Base-by-base conservation (phyloP, 345 rosid genomes). In the Salix arbutifolia region DNA sequence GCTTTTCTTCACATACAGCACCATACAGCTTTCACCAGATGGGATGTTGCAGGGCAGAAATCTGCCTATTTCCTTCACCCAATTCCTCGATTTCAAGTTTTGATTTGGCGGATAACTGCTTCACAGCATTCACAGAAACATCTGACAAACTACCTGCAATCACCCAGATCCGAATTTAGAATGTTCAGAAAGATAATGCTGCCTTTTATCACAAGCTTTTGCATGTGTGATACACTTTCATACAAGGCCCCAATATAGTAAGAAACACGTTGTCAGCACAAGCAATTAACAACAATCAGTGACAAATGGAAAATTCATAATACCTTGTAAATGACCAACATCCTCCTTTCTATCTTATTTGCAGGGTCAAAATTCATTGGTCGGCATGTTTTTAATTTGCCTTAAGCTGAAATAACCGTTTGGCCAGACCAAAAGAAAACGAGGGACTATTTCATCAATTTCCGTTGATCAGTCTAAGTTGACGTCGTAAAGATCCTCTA, bases 251-350 rank as follows among this genome's bases (percentile, higher is more conserved):
- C 26, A n/a, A 18, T 3, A 48, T 6, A 56, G 28, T 13, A 31
- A 23, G 48, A n/a, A 37, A 21, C 61, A 65, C 2, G 21, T 10
- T 56, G 26, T n/a, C 62, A 56, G 62, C 26, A n/a, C 62, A 8
- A n/a, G 9, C n/a, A 56, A 9, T 26, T 0, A 9, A 56, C 13
- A n/a, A n/a, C n/a, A 53, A 68, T 35, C n/a, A 65, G 0, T 26
- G 35, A n/a, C n/a, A 6, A 66, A 4, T 9, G 11, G n/a, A 6
- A 64, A 1, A 30, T 50, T 26, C 18, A 65, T 70, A 23, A 74
- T 84, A 94, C 96, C 96, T 91, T 92, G 88, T 85, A 92, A 61
- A 94, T 97, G 91, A 30, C 98, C 94, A 74, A 94, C n/a, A 94
- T 44, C 95, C 98, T 85, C 98, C 97, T 87, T 60, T 94, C 97